phyloP scores from a whole-genome alignment of 768 basidiomycete genomes.

The Hygrocybe coccinea region DNA sequence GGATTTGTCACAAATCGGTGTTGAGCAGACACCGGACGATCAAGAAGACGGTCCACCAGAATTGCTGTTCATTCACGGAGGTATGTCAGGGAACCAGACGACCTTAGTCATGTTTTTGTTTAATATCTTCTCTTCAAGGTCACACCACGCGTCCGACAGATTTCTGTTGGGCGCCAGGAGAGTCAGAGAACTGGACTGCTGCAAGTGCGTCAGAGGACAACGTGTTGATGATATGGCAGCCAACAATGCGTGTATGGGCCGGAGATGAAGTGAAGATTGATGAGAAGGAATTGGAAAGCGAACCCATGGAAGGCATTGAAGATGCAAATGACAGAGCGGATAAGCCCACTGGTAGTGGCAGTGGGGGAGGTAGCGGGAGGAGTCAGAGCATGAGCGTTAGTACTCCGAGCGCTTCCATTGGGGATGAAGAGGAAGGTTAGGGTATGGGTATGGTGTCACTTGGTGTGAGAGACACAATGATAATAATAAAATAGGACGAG shows the following conservation, averaged over 20 bases:
- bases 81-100: slow-evolving; percentile 36
- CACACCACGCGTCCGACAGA: slow-evolving; percentile 89
- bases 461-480: not conserved
- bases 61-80: slow-evolving; percentile 92
- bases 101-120: slow-evolving; percentile 1
- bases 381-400: slow-evolving; percentile 63
- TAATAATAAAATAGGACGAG: not conserved
- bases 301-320: slow-evolving; percentile 75
- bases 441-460: too few species aligned
- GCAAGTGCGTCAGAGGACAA: slow-evolving; percentile 95
- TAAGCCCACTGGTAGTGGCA: slow-evolving; percentile 29
- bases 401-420: slow-evolving; percentile 47
- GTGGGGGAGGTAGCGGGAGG: slow-evolving; percentile 39
- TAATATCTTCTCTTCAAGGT: slow-evolving; percentile 42
- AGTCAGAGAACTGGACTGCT: slow-evolving; percentile 78
- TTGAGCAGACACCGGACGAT: slow-evolving; percentile 96
- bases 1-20: slow-evolving; percentile 88
- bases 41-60: slow-evolving; percentile 98
- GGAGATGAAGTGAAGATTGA: slow-evolving; percentile 83
- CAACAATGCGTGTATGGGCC: slow-evolving; percentile 90
- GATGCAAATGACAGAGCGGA: slow-evolving; percentile 23
- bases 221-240: slow-evolving; percentile 95
- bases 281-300: slow-evolving; percentile 78
- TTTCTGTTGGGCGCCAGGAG: slow-evolving; percentile 90
- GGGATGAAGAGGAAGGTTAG: slow-evolving; percentile 10